Evolutionary conservation across 2,329 filamentous ascomycete genomes (phyloP).

Genomic region (Aspergillus sp.): DNA sequence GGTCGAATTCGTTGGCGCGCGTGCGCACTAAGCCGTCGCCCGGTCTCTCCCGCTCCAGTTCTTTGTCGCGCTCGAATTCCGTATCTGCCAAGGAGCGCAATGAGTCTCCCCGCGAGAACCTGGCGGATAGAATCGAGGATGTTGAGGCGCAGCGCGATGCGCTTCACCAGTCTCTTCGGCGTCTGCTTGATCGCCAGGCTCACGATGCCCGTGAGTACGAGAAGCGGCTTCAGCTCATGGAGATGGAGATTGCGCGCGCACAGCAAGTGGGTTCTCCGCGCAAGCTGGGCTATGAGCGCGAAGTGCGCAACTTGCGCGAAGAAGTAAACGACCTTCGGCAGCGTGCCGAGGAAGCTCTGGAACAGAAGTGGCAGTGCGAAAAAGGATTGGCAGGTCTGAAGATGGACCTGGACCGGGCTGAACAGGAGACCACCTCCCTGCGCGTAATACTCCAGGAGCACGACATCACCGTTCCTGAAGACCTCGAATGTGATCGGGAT

Average conservation of each 20-base stretch:
- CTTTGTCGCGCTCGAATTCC: slow-evolving; percentile 62
- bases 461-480: slow-evolving; percentile 73
- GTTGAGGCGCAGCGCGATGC: slow-evolving; percentile 93
- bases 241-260: slow-evolving; percentile 75
- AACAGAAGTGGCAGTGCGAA: slow-evolving; percentile 95
- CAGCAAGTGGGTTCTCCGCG: slow-evolving; percentile 65
- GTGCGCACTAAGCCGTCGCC: slow-evolving; percentile 46
- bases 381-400: slow-evolving; percentile 85
- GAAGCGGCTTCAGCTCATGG: slow-evolving; percentile 75
- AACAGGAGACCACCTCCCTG: slow-evolving; percentile 87
- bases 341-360: slow-evolving; percentile 87
- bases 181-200: slow-evolving; percentile 80
- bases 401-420: slow-evolving; percentile 94
- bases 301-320: slow-evolving; percentile 75
- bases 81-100: slow-evolving; percentile 50
- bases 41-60: slow-evolving; percentile 45
- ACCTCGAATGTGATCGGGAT: slow-evolving; percentile 49
- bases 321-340: slow-evolving; percentile 83
- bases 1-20: slow-evolving; percentile 69
- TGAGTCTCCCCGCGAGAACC: slow-evolving; percentile 65
- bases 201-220: slow-evolving; percentile 79
- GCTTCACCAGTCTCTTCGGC: slow-evolving; percentile 82
- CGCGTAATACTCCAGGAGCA: slow-evolving; percentile 76
- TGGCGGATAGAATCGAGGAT: slow-evolving; percentile 83
- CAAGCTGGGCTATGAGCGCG: slow-evolving; percentile 77